Evolutionary conservation across 2,329 filamentous ascomycete species (phyloP).

Genomic region (Penicillium verrucosum): DNA sequence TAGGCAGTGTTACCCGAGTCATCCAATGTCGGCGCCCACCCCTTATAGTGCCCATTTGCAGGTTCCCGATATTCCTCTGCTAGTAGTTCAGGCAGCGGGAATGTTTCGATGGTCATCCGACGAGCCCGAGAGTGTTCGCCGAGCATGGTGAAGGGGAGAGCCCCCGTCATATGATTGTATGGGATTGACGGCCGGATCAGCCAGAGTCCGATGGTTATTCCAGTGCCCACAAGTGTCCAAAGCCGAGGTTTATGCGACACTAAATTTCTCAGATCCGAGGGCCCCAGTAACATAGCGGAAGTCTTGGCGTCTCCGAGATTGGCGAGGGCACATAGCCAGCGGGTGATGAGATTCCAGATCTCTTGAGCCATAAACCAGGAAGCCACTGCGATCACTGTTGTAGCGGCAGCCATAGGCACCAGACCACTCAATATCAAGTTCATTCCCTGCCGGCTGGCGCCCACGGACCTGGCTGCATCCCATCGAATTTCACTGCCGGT

Average conservation of each 20-base stretch:
- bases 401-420: conserved; percentile 21
- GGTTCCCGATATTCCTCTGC: conserved; percentile 21
- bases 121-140: conserved; percentile 10
- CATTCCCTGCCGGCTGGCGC: conserved; percentile 26
- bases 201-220: conserved; percentile 19
- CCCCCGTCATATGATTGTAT: conserved; percentile 30
- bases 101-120: conserved; percentile 14
- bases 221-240: conserved; percentile 19
- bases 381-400: conserved; percentile 16
- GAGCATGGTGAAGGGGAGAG: conserved; percentile 26
- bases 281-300: conserved; percentile 11
- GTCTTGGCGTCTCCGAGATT: conserved; percentile 15
- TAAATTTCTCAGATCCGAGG: conserved; percentile 11
- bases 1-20: conserved; percentile 6
- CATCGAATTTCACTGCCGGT: conserved; percentile 33
- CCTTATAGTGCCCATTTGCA: conserved; percentile 26
- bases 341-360: conserved; percentile 23
- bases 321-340: conserved; percentile 22
- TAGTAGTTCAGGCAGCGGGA: conserved; percentile 27
- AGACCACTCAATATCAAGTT: conserved; percentile 31
- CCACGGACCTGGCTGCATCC: conserved; percentile 29
- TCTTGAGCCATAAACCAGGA: conserved; percentile 23
- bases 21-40: conserved; percentile 28
- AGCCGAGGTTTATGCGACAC: conserved; percentile 6
- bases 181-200: conserved; percentile 27